These are phyloP conservation scores for Aspergillus sojae DNA, from an alignment of 2,329 filamentous ascomycete genomes.

Conservation along the genomic window DNA sequence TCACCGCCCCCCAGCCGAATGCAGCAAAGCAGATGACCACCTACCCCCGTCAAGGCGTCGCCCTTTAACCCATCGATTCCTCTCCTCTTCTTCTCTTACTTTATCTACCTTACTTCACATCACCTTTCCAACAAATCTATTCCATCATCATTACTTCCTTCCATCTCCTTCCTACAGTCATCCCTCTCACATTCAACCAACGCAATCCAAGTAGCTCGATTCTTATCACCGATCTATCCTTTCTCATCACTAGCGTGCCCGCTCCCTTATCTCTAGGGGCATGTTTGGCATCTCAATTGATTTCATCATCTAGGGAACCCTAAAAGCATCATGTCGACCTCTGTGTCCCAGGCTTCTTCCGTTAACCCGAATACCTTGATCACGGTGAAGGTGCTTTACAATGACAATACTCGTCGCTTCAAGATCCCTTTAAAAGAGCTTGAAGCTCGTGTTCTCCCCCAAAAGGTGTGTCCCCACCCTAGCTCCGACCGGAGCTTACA, in stretches of 20 bases:
- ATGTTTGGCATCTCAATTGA: slow-evolving; percentile 9
- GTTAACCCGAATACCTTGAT: slow-evolving; percentile 71
- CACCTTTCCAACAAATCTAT: slow-evolving; percentile 7
- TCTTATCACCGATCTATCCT: slow-evolving; percentile 3
- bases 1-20: slow-evolving; percentile 31
- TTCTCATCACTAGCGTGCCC: slow-evolving; percentile 14
- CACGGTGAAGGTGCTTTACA: slow-evolving; percentile 80
- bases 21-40: slow-evolving; percentile 22
- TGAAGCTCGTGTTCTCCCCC: slow-evolving; percentile 70
- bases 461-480: slow-evolving; percentile 69
- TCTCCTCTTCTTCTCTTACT: slow-evolving; percentile 16
- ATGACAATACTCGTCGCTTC: slow-evolving; percentile 76
- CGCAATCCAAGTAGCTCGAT: neutral
- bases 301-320: neutral
- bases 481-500: slow-evolving; percentile 32
- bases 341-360: slow-evolving; percentile 47
- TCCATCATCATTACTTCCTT: neutral
- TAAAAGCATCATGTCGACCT: slow-evolving; percentile 33
- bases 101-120: slow-evolving; percentile 8
- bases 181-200: neutral
- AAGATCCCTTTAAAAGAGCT: slow-evolving; percentile 90
- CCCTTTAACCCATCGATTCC: slow-evolving; percentile 22
- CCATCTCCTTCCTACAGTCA: neutral
- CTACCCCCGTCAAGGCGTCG: slow-evolving; percentile 19
- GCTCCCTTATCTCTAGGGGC: slow-evolving; percentile 15